A percentile compares a stretch with the other conserved stretches of the same genome.
Evolutionary conservation across 1,139 yeast species (phyloP).

Genomic region (Candida sp.): DNA sequence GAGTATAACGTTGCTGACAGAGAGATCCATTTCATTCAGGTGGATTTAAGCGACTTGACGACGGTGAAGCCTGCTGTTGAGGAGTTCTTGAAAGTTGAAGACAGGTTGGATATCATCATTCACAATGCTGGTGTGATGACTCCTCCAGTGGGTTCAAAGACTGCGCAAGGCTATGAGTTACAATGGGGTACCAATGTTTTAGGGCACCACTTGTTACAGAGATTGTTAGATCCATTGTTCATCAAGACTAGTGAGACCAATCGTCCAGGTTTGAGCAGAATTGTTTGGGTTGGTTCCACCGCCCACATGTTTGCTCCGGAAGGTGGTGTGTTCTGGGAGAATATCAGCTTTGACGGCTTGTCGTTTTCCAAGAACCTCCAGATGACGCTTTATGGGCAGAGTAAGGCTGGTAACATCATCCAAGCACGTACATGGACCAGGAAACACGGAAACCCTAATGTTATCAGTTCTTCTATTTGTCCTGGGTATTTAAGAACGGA

Average conservation of each 20-base stretch:
- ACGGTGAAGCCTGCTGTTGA: conserved; percentile 44
- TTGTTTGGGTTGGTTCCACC: conserved; percentile 52
- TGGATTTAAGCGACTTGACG: conserved; percentile 48
- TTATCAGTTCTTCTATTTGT: conserved; percentile 40
- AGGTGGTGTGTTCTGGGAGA: conserved; percentile 46
- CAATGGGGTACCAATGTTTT: conserved; percentile 50
- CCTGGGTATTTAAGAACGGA: conserved; percentile 53
- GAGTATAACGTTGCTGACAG: conserved; percentile 13
- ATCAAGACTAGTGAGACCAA: conserved; percentile 28
- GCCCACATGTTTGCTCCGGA: conserved; percentile 40
- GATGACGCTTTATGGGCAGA: conserved; percentile 42
- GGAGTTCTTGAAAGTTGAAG: conserved; percentile 24
- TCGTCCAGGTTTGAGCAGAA: conserved; percentile 28
- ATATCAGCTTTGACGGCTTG: conserved; percentile 24
- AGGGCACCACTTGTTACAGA: conserved; percentile 53
- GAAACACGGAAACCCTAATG: conserved; percentile 37
- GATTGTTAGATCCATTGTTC: conserved; percentile 45
- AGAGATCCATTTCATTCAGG: conserved; percentile 22
- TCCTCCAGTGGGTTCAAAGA: conserved; percentile 33
- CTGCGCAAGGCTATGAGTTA: conserved; percentile 16
- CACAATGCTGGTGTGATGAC: conserved; percentile 57
- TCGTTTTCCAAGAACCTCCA: conserved; percentile 2
- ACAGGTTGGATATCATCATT: conserved; percentile 44
- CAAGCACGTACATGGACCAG: conserved; percentile 48
- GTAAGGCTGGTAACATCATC: conserved; percentile 49